phyloP scores from a whole-genome alignment of 2,329 filamentous ascomycete species.

The Colletotrichum higginsianum region DNA sequence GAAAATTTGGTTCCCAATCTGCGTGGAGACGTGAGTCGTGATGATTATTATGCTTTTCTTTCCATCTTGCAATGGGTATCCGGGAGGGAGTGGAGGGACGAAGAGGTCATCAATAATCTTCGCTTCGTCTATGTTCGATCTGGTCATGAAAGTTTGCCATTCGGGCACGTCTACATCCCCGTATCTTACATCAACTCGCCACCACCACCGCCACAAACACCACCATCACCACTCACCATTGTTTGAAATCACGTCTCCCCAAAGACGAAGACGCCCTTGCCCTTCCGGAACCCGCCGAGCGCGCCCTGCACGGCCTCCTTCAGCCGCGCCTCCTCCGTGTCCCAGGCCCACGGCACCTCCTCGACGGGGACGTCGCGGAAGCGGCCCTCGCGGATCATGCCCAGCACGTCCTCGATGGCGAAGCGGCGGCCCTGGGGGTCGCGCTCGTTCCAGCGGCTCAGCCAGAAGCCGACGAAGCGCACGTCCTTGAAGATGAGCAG shows the following conservation, averaged over 20 bases:
- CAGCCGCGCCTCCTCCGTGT: conserved; percentile 79
- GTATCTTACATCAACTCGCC: conserved; percentile 18
- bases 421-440: conserved; percentile 81
- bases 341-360: conserved; percentile 86
- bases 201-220: neutral
- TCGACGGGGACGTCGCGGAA: conserved; percentile 90
- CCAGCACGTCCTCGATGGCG: conserved; percentile 88
- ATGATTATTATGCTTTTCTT: too few relatives aligned
- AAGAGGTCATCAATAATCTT: too few relatives aligned
- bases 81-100: too few relatives aligned
- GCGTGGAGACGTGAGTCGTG: too few relatives aligned
- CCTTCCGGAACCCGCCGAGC: conserved; percentile 84
- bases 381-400: conserved; percentile 79
- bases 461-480: conserved; percentile 93
- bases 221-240: neutral
- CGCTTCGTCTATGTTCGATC: too few relatives aligned
- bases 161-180: neutral
- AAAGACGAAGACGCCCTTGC: conserved; percentile 93
- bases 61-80: too few relatives aligned
- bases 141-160: too few relatives aligned
- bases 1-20: too few relatives aligned
- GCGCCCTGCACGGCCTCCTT: conserved; percentile 85
- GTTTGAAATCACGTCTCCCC: conserved; percentile 63
- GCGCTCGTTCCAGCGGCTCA: conserved; percentile 87
- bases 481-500: conserved; percentile 95